phyloP scores from a whole-genome alignment of 805 yeast genomes.

The Barnettozyma populi region DNA sequence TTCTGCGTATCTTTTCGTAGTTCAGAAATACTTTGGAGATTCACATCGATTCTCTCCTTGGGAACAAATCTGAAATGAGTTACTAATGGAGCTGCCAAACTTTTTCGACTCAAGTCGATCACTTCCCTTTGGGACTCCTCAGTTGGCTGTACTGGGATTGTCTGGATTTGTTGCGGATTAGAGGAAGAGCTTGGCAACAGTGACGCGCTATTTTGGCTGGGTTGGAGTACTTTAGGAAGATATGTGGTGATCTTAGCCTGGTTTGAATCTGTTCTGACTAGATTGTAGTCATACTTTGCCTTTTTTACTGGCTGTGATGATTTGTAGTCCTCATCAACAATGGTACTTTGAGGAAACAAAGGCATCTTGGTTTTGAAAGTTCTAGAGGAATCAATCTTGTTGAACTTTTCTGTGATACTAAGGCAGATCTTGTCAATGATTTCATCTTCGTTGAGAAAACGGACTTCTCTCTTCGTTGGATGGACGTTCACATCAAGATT shows the following conservation, averaged over 20 bases:
- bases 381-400: conserved; percentile 60
- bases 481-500: conserved; percentile 91
- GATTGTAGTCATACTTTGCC: conserved; percentile 53
- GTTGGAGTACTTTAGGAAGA: conserved; percentile 12
- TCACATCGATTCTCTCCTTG: conserved; percentile 36
- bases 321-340: neutral
- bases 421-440: conserved; percentile 58
- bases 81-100: neutral
- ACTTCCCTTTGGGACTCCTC: no score
- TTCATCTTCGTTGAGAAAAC: conserved; percentile 82
- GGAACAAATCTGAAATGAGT: conserved; percentile 3
- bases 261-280: conserved; percentile 66
- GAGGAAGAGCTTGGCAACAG: neutral
- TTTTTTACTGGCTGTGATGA: conserved; percentile 10
- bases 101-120: no score
- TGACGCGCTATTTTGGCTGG: neutral
- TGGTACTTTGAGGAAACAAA: conserved; percentile 20
- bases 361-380: conserved; percentile 61
- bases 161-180: neutral
- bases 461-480: conserved; percentile 90
- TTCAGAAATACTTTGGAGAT: conserved; percentile 52
- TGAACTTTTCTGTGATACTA: conserved; percentile 43
- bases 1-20: conserved; percentile 48
- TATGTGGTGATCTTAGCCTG: conserved; percentile 50
- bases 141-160: neutral